These are phyloP conservation scores for Rhizoctonia solani DNA, from an alignment of 1,284 basidiomycete genomes.

Conservation along the genomic window DNA sequence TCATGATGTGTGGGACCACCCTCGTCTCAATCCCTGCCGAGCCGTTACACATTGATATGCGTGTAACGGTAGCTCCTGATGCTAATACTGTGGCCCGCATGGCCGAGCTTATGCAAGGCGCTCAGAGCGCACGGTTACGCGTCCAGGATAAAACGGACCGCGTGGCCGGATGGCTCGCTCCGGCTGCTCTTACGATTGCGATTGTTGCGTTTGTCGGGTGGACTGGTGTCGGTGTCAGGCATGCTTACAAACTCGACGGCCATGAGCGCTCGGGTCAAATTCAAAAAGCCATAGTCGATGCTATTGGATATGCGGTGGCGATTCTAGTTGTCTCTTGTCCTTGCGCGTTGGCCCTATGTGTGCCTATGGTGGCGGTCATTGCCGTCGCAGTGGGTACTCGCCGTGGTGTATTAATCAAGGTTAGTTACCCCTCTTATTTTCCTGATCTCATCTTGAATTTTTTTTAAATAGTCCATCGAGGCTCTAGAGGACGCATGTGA, in stretches of 20 bases:
- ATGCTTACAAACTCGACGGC: background rate
- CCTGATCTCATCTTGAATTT: background rate
- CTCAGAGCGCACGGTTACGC: slow-evolving; percentile 11
- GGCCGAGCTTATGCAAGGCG: slow-evolving; percentile 45
- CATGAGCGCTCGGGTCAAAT: background rate
- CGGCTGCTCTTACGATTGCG: slow-evolving; percentile 9
- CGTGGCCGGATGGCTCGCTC: slow-evolving; percentile 37
- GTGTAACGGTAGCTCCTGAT: slow-evolving; percentile 47
- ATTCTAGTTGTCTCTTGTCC: slow-evolving; percentile 54
- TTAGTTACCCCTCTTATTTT: background rate
- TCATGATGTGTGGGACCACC: background rate
- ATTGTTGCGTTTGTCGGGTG: background rate
- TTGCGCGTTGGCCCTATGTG: slow-evolving; percentile 48
- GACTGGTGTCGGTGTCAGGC: background rate
- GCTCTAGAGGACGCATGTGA: slow-evolving; percentile 45
- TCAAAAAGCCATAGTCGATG: slow-evolving; percentile 44
- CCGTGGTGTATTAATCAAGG: slow-evolving; percentile 35
- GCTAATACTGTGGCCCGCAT: slow-evolving; percentile 54
- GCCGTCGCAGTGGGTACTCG: slow-evolving; percentile 30
- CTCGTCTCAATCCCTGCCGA: slow-evolving; percentile 42
- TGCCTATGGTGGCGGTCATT: slow-evolving; percentile 42
- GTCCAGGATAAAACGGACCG: slow-evolving; percentile 38
- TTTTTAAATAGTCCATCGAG: slow-evolving; percentile 36
- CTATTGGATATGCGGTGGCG: slow-evolving; percentile 52
- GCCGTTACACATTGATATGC: slow-evolving; percentile 47